phyloP scores from a whole-genome alignment of 1,284 basidiomycete genomes.

The Phlebopus sp. region DNA sequence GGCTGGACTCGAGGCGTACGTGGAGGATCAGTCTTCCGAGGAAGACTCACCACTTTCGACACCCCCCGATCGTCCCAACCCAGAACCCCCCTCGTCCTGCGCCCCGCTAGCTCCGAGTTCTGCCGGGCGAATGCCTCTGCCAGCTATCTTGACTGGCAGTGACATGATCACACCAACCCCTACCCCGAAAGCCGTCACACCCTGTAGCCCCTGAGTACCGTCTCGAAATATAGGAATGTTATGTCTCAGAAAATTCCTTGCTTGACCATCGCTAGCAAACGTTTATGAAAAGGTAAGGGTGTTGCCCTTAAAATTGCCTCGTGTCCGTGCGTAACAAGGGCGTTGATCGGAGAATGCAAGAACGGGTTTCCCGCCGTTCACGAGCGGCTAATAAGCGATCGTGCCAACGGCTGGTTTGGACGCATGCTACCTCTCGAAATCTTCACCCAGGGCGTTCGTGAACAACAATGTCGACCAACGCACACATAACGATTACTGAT shows the following conservation, averaged over 20 bases:
- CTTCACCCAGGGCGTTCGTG: neutral
- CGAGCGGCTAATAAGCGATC: too few species aligned
- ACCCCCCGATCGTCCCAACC: slow-evolving; percentile 37
- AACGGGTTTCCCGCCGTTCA: too few species aligned
- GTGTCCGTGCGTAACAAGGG: too few species aligned
- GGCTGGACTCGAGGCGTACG: neutral
- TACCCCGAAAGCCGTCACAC: slow-evolving; percentile 23
- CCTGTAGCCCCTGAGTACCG: neutral
- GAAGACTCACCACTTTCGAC: slow-evolving; percentile 26
- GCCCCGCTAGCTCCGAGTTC: slow-evolving; percentile 41
- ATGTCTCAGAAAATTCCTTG: slow-evolving; percentile 68
- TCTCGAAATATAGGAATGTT: neutral
- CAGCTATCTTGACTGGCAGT: slow-evolving; percentile 39
- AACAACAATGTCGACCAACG: slow-evolving; percentile 4
- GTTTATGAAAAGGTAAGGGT: slow-evolving; percentile 27
- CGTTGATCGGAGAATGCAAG: too few species aligned
- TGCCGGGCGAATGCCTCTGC: slow-evolving; percentile 34
- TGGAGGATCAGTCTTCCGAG: slow-evolving; percentile 5
- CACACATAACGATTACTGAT: slow-evolving; percentile 41
- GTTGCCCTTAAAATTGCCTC: neutral
- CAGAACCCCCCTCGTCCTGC: slow-evolving; percentile 35
- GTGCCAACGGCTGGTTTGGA: too few species aligned
- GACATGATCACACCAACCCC: slow-evolving; percentile 48
- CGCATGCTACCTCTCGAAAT: neutral
- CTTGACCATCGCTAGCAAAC: slow-evolving; percentile 45